Evolutionary conservation across 805 yeast species (phyloP).

Genomic region (Yarrowia bubula): DNA sequence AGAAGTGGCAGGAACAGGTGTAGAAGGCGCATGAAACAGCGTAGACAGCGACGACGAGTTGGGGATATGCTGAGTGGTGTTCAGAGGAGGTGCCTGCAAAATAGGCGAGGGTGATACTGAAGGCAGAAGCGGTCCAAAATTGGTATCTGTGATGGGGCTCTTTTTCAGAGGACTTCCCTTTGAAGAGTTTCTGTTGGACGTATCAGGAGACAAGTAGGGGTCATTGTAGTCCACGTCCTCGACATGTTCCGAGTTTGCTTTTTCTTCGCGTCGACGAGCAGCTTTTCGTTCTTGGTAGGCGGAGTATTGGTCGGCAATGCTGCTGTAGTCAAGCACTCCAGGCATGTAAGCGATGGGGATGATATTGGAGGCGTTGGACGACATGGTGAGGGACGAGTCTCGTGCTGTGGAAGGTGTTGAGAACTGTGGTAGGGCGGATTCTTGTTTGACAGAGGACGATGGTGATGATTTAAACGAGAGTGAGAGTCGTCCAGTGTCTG

Average conservation of each 20-base stretch:
- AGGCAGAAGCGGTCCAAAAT: background rate
- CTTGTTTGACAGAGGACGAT: background rate
- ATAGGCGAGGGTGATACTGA: background rate
- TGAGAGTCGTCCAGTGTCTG: background rate
- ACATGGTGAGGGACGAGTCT: conserved; percentile 5
- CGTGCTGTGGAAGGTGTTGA: background rate
- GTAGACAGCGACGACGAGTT: background rate
- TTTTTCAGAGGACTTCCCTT: background rate
- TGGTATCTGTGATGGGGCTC: background rate
- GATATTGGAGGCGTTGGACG: conserved; percentile 77
- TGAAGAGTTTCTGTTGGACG: background rate
- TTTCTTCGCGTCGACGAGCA: background rate
- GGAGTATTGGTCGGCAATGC: background rate
- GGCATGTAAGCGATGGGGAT: conserved; percentile 93
- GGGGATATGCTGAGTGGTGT: background rate
- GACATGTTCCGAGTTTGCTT: background rate
- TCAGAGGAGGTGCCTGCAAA: background rate
- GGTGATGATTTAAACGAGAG: background rate
- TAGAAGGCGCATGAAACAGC: background rate
- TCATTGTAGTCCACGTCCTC: background rate
- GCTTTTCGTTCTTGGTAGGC: conserved; percentile 7
- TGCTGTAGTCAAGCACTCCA: conserved; percentile 52
- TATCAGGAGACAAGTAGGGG: background rate
- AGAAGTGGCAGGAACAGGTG: background rate
- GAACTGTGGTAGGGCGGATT: background rate